phyloP scores from a whole-genome alignment of 225 moss, liverwort and hornwort genomes.

The Pseudisothecium myosuroides region DNA sequence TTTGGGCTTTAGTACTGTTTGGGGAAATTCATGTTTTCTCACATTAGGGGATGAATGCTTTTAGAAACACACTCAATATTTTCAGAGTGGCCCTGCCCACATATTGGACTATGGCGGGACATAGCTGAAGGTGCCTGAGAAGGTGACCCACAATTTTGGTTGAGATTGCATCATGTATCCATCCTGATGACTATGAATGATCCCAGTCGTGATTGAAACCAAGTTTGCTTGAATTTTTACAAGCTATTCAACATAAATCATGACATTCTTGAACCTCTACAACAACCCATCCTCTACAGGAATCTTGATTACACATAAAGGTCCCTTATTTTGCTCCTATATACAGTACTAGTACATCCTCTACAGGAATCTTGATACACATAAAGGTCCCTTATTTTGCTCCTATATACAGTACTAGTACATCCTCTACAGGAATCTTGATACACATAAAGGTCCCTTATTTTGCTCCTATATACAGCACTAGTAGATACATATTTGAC shows the following conservation, averaged over 20 bases:
- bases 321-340: not conserved
- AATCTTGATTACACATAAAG: no score
- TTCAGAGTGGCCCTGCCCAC: no score
- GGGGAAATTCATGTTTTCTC: no score
- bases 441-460: not conserved
- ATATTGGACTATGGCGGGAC: no score
- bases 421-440: not conserved
- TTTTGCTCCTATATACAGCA: not conserved
- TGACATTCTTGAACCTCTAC: not conserved
- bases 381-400: not conserved
- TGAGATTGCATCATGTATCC: not conserved
- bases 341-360: not conserved
- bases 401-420: not conserved
- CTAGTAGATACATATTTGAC: not conserved
- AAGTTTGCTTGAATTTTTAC: not conserved
- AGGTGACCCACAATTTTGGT: not conserved
- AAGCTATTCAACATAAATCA: not conserved
- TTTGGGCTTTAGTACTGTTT: no score
- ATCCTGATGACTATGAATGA: not conserved
- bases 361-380: no score
- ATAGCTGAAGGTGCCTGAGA: no score
- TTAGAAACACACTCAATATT: no score
- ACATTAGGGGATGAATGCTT: no score
- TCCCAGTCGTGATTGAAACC: not conserved
- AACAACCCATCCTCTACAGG: not conserved